Conservation (phyloP, 2,329 filamentous ascomycete species). For the Sporothrix luriei region DNA sequence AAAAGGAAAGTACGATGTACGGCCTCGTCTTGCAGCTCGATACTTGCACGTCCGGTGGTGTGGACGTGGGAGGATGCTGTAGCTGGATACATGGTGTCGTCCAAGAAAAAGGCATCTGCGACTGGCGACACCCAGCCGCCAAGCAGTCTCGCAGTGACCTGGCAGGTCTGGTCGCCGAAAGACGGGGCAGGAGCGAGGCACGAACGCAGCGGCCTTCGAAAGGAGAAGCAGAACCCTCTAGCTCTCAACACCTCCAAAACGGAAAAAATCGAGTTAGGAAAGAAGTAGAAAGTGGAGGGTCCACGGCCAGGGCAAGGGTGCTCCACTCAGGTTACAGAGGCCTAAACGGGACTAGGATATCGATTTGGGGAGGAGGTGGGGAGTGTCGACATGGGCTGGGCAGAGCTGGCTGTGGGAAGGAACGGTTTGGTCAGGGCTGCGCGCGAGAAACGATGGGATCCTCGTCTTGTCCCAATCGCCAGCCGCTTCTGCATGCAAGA, state of each 20-base stretch:
- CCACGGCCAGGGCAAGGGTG: conserved; percentile 7
- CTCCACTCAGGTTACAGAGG: conserved; percentile 25
- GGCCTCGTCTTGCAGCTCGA: not conserved
- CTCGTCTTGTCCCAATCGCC: conserved; percentile 6
- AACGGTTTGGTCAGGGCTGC: not conserved
- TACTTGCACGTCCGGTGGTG: conserved; percentile 17
- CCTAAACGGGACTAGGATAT: conserved; percentile 25
- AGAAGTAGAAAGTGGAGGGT: conserved; percentile 9
- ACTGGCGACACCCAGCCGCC: not conserved
- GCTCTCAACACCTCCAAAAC: not conserved
- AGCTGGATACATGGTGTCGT: conserved; percentile 20
- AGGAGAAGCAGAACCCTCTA: not conserved
- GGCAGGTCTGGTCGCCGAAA: not conserved
- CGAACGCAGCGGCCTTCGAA: not conserved
- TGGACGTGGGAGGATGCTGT: conserved; percentile 22
- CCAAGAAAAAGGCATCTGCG: conserved; percentile 24
- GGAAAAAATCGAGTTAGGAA: not conserved
- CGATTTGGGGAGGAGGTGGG: conserved; percentile 21
- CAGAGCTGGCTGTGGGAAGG: not conserved
- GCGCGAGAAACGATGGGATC: not conserved
- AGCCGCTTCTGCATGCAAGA: conserved; percentile 19
- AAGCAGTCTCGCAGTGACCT: conserved; percentile 5
- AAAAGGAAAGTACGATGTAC: not conserved
- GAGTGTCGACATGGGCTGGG: conserved; percentile 18
- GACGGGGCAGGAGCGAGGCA: conserved; percentile 18